Evolutionary conservation across 1,284 basidiomycete species (phyloP).

Genomic region (Ustilago tritici): DNA sequence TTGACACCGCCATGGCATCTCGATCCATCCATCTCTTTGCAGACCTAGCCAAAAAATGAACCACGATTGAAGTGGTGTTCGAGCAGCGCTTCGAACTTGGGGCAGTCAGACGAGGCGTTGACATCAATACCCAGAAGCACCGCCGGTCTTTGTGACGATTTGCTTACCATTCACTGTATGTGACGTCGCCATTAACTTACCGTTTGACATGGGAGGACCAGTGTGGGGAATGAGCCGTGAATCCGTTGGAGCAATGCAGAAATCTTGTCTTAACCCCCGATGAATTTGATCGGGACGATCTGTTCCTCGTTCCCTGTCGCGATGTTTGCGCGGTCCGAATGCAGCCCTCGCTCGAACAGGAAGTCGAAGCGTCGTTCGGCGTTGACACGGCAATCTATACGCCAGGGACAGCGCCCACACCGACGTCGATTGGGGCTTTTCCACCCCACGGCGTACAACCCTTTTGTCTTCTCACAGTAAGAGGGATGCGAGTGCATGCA

Average conservation of each 20-base stretch:
- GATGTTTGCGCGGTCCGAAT: conserved; percentile 10
- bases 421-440: background rate
- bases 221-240: conserved; percentile 3
- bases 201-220: background rate
- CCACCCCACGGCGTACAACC: conserved; percentile 11
- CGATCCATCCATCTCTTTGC: background rate
- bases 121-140: background rate
- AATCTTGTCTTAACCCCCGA: background rate
- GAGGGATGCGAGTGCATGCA: background rate
- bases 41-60: background rate
- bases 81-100: background rate
- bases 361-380: conserved; percentile 4
- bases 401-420: conserved; percentile 6
- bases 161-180: background rate
- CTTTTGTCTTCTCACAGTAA: too few relatives aligned
- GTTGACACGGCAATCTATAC: conserved; percentile 12
- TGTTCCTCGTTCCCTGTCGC: background rate
- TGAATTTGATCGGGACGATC: background rate
- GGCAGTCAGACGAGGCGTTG: background rate
- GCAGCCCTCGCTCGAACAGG: background rate
- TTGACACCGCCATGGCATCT: background rate
- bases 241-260: background rate
- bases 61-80: background rate
- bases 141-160: background rate
- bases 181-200: background rate